A percentile compares a stretch with the other conserved stretches of the same genome.
Evolutionary conservation across 352 stramenopile genomes (phyloP).

Genomic region (Phytophthora pseudosyringae): DNA sequence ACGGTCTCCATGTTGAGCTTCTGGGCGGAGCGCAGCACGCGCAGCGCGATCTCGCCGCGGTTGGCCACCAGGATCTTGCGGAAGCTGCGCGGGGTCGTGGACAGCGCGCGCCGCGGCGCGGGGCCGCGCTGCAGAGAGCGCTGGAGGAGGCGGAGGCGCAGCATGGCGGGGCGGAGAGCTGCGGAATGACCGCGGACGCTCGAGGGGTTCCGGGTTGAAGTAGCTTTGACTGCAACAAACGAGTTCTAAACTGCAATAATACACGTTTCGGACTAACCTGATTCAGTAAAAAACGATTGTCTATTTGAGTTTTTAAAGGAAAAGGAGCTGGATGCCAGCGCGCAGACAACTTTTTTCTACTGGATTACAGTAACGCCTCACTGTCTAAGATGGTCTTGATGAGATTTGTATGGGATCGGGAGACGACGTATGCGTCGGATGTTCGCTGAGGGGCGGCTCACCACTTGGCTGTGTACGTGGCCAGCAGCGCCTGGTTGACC

Average conservation of each 20-base stretch:
- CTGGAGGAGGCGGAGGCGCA: constrained; percentile 21
- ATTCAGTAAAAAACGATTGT: too few species aligned
- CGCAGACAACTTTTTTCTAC: too few species aligned
- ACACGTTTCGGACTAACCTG: too few species aligned
- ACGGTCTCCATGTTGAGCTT: constrained; percentile 92
- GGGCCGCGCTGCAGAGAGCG: constrained; percentile 5
- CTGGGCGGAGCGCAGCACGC: constrained; percentile 85
- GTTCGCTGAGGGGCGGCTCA: constrained; percentile 9
- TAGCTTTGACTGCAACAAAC: constrained; percentile 21
- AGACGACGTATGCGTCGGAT: neutral
- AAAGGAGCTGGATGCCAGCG: too few species aligned
- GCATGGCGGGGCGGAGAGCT: constrained; percentile 24
- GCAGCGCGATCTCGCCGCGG: constrained; percentile 91
- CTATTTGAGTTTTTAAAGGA: too few species aligned
- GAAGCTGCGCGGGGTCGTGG: constrained; percentile 52
- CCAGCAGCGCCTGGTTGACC: constrained; percentile 48
- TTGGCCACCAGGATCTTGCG: constrained; percentile 94
- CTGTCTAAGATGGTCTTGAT: neutral
- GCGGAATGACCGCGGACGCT: constrained; percentile 14
- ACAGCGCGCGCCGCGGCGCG: constrained; percentile 20
- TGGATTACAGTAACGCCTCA: too few species aligned
- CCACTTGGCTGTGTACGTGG: constrained; percentile 53
- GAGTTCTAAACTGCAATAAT: neutral
- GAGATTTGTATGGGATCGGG: neutral
- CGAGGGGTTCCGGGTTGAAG: constrained; percentile 7